These are phyloP conservation scores for Manihot esculenta DNA, from an alignment of 441 rosid species.

Conservation along the genomic window DNA sequence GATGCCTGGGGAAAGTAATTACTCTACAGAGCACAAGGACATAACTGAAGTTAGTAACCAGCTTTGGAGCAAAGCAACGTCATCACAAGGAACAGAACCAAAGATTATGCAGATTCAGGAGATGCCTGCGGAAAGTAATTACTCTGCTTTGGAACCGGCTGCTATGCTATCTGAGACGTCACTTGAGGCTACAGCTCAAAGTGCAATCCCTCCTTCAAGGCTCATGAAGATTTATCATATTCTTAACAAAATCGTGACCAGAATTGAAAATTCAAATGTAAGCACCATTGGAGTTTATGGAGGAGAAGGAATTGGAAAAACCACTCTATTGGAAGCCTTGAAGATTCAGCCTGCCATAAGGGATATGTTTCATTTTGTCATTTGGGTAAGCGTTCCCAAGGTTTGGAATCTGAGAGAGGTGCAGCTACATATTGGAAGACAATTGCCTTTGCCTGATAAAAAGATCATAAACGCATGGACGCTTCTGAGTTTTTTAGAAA, in stretches of 20 bases:
- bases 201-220: no score
- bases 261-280: background rate
- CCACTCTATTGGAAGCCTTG: background rate
- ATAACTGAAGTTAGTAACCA: background rate
- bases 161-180: background rate
- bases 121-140: background rate
- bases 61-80: background rate
- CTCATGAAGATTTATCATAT: background rate
- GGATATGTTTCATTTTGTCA: background rate
- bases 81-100: background rate
- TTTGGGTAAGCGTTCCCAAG: background rate
- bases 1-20: background rate
- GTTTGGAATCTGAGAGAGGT: background rate
- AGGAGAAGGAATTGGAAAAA: background rate
- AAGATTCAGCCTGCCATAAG: background rate
- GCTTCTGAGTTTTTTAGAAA: background rate
- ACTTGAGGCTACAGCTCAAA: background rate
- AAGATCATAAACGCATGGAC: background rate
- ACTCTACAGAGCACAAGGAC: background rate
- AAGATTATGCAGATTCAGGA: background rate
- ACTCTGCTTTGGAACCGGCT: background rate
- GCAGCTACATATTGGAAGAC: background rate
- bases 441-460: background rate
- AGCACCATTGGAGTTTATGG: background rate
- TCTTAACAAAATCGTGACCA: background rate